phyloP scores from a whole-genome alignment of 2,329 filamentous ascomycete genomes.

The Cercospora sp. region DNA sequence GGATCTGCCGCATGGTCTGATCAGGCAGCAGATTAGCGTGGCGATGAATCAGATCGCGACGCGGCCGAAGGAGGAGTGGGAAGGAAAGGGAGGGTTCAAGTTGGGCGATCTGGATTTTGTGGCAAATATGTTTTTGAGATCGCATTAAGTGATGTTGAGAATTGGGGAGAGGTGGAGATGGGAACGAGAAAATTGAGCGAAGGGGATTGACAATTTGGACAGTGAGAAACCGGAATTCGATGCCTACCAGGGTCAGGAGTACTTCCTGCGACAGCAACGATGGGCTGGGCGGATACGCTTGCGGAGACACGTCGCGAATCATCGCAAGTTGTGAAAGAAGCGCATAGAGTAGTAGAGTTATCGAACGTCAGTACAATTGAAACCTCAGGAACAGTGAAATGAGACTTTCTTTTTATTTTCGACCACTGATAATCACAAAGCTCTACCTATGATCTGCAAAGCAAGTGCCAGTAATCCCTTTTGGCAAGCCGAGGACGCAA shows the following conservation, averaged over 20 bases:
- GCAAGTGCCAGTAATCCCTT: neutral
- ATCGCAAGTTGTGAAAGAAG: neutral
- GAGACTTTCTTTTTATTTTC: neutral
- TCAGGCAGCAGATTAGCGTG: neutral
- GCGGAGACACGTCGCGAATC: too few relatives aligned
- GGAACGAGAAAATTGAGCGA: too few relatives aligned
- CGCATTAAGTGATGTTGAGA: too few relatives aligned
- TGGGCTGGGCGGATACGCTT: too few relatives aligned
- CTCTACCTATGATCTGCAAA: neutral
- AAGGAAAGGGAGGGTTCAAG: constrained; percentile 10
- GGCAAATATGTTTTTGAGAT: constrained; percentile 15
- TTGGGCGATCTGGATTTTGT: constrained; percentile 19
- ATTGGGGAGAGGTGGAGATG: too few relatives aligned
- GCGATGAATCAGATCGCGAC: neutral
- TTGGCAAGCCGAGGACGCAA: neutral
- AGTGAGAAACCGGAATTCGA: too few relatives aligned
- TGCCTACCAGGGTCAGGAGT: too few relatives aligned
- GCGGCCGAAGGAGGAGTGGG: neutral
- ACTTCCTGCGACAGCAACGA: too few relatives aligned
- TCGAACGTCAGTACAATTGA: too few relatives aligned
- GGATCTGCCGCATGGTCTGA: neutral
- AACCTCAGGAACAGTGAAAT: neutral
- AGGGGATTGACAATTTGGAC: too few relatives aligned
- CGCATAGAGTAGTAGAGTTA: neutral
- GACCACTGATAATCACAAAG: neutral